Percentiles rank a stretch among this genome's conserved stretches.
Evolutionary conservation across 2,329 filamentous ascomycete species (phyloP).

Genomic region (Xylaria arbuscula): DNA sequence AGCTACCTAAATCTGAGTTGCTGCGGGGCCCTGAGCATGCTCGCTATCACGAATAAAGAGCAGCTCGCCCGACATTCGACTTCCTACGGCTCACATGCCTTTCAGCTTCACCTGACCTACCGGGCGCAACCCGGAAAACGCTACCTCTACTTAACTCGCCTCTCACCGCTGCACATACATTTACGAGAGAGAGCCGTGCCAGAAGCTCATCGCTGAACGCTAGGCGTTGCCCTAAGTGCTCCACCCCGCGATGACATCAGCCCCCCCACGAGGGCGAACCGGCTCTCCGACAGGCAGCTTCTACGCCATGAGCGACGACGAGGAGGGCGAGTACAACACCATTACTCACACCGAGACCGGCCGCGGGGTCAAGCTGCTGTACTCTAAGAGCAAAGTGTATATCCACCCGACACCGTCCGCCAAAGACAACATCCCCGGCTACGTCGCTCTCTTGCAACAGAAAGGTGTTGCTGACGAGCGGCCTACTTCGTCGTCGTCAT

Average conservation of each 20-base stretch:
- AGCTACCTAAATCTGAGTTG: constrained; percentile 1
- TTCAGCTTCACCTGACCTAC: constrained; percentile 23
- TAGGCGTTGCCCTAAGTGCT: constrained; percentile 6
- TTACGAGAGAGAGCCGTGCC: constrained; percentile 6
- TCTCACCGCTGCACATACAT: neutral
- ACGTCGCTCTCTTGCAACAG: constrained; percentile 92
- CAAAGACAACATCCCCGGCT: constrained; percentile 96
- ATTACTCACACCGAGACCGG: constrained; percentile 83
- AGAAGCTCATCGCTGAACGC: constrained; percentile 12
- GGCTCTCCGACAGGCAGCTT: constrained; percentile 86
- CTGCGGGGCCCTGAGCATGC: constrained; percentile 29
- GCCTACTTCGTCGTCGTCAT: constrained; percentile 58
- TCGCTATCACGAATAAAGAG: constrained; percentile 19
- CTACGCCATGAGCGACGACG: constrained; percentile 96
- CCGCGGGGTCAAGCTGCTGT: constrained; percentile 90
- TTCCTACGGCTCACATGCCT: constrained; percentile 33
- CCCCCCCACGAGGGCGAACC: constrained; percentile 52
- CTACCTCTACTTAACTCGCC: neutral
- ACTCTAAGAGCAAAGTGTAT: constrained; percentile 99
- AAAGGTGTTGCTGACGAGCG: constrained; percentile 65
- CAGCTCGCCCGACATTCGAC: constrained; percentile 18
- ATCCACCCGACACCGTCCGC: constrained; percentile 92
- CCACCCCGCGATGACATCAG: constrained; percentile 52
- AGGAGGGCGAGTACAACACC: constrained; percentile 94
- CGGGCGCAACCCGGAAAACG: neutral